Percentiles rank a stretch among this genome's conserved stretches.
Conservation (phyloP, 495 filamentous ascomycete species). For the Neurospora sp. region DNA sequence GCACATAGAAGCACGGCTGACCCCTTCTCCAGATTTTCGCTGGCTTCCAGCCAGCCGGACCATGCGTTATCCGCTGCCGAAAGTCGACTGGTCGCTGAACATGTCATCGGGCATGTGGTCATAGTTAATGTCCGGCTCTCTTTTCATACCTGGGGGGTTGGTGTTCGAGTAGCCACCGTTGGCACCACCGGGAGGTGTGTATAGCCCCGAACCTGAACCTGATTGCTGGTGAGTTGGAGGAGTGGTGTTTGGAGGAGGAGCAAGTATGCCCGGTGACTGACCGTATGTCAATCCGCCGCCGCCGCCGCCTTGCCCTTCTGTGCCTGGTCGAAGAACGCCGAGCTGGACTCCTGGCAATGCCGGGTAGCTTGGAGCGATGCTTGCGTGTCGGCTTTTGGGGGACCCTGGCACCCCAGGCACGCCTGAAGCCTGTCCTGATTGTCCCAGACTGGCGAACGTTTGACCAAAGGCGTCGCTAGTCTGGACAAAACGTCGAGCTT, state of each 20-base stretch:
- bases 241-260: neutral
- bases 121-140: constrained; percentile 17
- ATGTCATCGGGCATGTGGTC: constrained; percentile 23
- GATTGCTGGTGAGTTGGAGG: neutral
- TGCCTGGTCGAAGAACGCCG: constrained; percentile 4
- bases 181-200: neutral
- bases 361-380: constrained; percentile 14
- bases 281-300: neutral
- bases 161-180: constrained; percentile 8
- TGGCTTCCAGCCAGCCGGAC: neutral
- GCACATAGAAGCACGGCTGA: neutral
- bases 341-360: constrained; percentile 7
- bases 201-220: neutral
- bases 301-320: neutral
- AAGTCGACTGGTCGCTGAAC: constrained; percentile 13
- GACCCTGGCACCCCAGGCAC: constrained; percentile 1
- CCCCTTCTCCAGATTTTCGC: neutral
- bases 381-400: constrained; percentile 13
- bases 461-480: constrained; percentile 25
- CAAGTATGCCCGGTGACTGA: neutral
- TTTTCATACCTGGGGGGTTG: constrained; percentile 12
- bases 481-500: constrained; percentile 32
- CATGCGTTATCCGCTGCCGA: constrained; percentile 3
- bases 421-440: neutral
- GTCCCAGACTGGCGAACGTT: constrained; percentile 14